phyloP scores from a whole-genome alignment of 352 stramenopile genomes.

The Pythium rishiriense region DNA sequence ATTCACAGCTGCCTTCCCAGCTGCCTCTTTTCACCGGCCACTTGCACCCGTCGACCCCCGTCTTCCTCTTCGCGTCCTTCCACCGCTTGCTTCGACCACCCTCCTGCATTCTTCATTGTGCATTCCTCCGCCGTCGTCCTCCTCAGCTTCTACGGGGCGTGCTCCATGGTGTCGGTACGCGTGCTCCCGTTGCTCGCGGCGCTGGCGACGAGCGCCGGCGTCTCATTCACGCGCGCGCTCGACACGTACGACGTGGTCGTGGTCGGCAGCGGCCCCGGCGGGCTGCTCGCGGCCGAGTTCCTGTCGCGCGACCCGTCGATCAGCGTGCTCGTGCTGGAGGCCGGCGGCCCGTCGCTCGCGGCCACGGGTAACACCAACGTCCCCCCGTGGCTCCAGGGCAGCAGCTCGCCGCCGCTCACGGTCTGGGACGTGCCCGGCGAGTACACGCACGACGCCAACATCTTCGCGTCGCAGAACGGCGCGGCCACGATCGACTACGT shows the following conservation, averaged over 20 bases:
- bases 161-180: not conserved
- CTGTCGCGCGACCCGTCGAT: constrained; percentile 50
- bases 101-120: not conserved
- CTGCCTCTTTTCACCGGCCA: not conserved
- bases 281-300: constrained; percentile 63
- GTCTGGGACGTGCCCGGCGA: constrained; percentile 60
- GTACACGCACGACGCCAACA: constrained; percentile 35
- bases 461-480: constrained; percentile 35
- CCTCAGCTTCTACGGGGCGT: not conserved
- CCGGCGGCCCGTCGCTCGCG: constrained; percentile 42
- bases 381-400: constrained; percentile 31
- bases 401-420: not conserved
- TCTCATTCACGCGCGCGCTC: not conserved
- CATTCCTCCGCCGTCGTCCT: not conserved
- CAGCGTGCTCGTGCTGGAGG: constrained; percentile 61
- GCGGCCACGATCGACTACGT: constrained; percentile 60
- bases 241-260: constrained; percentile 55
- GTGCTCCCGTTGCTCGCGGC: not conserved
- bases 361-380: constrained; percentile 47
- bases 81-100: too few relatives aligned
- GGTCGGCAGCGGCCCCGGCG: constrained; percentile 59
- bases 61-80: not conserved
- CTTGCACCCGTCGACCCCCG: not conserved
- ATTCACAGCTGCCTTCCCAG: not conserved
- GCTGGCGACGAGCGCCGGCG: not conserved